Conservation (phyloP, 73 alveolate genomes). For the Paramecium pentaurelia region DNA sequence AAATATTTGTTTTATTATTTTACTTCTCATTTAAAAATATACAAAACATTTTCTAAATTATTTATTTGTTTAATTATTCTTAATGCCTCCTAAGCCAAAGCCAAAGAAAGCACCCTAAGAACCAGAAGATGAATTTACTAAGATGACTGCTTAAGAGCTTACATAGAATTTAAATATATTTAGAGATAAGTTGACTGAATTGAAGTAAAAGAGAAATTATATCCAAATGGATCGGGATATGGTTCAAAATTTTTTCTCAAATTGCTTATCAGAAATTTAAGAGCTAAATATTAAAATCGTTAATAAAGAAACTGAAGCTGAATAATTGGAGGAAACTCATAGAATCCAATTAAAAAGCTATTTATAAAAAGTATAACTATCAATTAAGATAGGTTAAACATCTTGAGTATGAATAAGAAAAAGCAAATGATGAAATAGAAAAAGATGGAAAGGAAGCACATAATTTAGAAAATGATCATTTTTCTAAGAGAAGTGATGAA, state of each 20-base stretch:
- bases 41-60: background rate
- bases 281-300: conserved; percentile 73
- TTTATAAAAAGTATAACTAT: conserved; percentile 73
- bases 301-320: conserved; percentile 86
- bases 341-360: conserved; percentile 86
- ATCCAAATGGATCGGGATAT: conserved; percentile 92
- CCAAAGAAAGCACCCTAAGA: conserved; percentile 67
- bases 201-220: conserved; percentile 81
- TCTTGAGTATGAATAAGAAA: conserved; percentile 91
- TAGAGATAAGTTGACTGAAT: conserved; percentile 76
- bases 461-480: conserved; percentile 83
- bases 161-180: background rate
- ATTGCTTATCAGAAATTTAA: conserved; percentile 77
- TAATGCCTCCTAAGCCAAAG: conserved; percentile 38
- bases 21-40: background rate
- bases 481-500: conserved; percentile 74
- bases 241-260: conserved; percentile 88
- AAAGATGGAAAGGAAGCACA: conserved; percentile 73
- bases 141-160: conserved; percentile 46
- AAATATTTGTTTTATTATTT: no score
- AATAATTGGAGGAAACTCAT: conserved; percentile 81
- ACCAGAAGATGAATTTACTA: conserved; percentile 76
- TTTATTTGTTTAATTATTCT: background rate
- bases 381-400: conserved; percentile 73
- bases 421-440: conserved; percentile 76